phyloP scores from a whole-genome alignment of 192 early-diverging fungal species.

The Coemansia javaensis region DNA sequence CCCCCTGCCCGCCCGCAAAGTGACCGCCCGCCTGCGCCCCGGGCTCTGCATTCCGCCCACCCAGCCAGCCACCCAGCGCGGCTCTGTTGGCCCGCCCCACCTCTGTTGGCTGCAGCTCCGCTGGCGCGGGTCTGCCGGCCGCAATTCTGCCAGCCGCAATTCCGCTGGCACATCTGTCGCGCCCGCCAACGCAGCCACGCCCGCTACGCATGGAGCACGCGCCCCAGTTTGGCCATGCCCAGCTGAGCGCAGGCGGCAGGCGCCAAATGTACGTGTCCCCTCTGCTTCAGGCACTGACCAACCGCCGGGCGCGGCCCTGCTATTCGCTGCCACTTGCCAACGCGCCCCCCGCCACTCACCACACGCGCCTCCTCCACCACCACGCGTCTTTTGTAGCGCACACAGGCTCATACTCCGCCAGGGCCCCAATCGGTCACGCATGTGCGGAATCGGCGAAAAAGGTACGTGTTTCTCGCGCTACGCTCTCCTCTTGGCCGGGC shows the following conservation, averaged over 20 bases:
- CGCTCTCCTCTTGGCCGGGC: too few relatives aligned
- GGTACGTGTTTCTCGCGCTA: conserved; percentile 55
- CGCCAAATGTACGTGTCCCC: conserved; percentile 47
- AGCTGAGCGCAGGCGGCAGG: conserved; percentile 48
- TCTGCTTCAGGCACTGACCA: not conserved
- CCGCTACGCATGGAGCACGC: conserved; percentile 29
- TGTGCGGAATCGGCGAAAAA: conserved; percentile 93
- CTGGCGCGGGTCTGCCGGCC: conserved; percentile 49
- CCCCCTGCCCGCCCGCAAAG: too few relatives aligned
- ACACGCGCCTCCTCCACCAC: too few relatives aligned
- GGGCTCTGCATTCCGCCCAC: not conserved
- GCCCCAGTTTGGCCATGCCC: conserved; percentile 34
- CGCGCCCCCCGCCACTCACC: not conserved
- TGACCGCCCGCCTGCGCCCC: too few relatives aligned
- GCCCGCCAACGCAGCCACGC: not conserved
- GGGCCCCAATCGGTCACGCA: conserved; percentile 84
- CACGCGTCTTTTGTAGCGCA: too few relatives aligned
- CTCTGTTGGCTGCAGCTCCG: conserved; percentile 33
- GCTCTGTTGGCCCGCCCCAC: conserved; percentile 24
- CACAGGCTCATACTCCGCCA: conserved; percentile 70
- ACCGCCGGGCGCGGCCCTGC: too few relatives aligned
- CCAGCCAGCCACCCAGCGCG: not conserved
- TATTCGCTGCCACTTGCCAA: not conserved
- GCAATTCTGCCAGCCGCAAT: conserved; percentile 46
- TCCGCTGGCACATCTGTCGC: not conserved